phyloP scores from a whole-genome alignment of 2,329 filamentous ascomycete genomes.

The Colletotrichum tropicicola region DNA sequence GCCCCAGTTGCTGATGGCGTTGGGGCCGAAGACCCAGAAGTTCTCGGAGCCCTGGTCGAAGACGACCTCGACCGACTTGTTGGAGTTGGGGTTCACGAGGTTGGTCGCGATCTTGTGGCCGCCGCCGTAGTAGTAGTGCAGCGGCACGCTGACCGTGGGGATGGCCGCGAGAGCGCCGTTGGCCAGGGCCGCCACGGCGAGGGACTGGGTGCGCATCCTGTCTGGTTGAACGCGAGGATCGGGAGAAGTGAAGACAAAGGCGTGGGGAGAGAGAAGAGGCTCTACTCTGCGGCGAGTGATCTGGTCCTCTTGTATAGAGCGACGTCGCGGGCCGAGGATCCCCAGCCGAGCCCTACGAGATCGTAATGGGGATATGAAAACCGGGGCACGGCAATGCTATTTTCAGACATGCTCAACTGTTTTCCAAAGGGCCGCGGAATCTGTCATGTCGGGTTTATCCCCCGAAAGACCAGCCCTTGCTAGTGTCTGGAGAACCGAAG shows the following conservation, averaged over 20 bases:
- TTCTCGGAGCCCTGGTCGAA: slow-evolving; percentile 26
- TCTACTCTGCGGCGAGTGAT: not conserved
- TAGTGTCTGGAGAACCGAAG: not conserved
- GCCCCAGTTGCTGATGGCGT: slow-evolving; percentile 21
- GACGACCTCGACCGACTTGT: slow-evolving; percentile 20
- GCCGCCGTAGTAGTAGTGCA: slow-evolving; percentile 27
- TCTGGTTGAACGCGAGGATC: not conserved
- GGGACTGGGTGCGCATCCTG: slow-evolving; percentile 13
- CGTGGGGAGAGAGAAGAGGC: not conserved
- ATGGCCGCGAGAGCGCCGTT: slow-evolving; percentile 11
- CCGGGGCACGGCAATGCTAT: slow-evolving; percentile 1
- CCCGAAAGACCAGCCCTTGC: too few species aligned
- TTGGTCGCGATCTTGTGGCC: slow-evolving; percentile 25
- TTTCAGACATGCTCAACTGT: not conserved
- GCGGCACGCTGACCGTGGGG: slow-evolving; percentile 8
- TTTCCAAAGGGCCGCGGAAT: not conserved
- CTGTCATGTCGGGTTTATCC: too few species aligned
- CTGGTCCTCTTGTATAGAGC: not conserved
- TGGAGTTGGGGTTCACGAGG: slow-evolving; percentile 5
- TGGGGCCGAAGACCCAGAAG: slow-evolving; percentile 25
- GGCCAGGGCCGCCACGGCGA: slow-evolving; percentile 12
- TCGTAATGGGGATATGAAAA: not conserved
- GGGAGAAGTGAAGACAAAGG: not conserved
- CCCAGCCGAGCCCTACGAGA: not conserved
- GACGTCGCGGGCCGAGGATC: not conserved